These are phyloP conservation scores for Chenopodium album DNA, from an alignment of 148 eudicot genomes.

Conservation along the genomic window DNA sequence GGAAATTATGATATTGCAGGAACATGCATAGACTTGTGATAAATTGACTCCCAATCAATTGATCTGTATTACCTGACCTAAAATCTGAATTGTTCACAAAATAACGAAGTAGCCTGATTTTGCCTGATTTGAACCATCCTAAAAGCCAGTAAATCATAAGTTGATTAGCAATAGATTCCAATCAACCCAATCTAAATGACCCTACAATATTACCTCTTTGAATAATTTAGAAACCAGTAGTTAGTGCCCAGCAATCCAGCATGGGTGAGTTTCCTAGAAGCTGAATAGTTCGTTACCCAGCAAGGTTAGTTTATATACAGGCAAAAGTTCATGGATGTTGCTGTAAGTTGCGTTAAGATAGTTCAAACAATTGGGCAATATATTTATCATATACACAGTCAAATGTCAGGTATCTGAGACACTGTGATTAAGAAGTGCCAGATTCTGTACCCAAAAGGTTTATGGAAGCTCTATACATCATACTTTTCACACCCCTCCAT, in stretches of 20 bases:
- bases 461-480: conserved; percentile 24
- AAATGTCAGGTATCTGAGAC: background rate
- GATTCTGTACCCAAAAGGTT: background rate
- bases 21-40: background rate
- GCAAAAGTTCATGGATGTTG: background rate
- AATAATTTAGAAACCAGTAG: background rate
- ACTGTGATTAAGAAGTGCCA: conserved; percentile 10
- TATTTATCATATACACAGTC: background rate
- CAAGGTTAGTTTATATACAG: background rate
- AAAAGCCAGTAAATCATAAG: background rate
- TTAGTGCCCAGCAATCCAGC: background rate
- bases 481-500: conserved; percentile 12
- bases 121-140: too few species aligned
- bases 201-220: background rate
- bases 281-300: too few species aligned
- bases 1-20: background rate
- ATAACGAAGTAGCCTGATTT: background rate
- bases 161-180: too few species aligned
- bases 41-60: background rate
- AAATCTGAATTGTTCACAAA: background rate
- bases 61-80: background rate
- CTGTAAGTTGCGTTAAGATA: background rate
- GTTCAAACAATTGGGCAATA: background rate
- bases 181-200: background rate
- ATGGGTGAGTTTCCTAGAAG: too few species aligned